phyloP scores from a whole-genome alignment of 129 eudicot genomes.

The Saposhnikovia divaricata region DNA sequence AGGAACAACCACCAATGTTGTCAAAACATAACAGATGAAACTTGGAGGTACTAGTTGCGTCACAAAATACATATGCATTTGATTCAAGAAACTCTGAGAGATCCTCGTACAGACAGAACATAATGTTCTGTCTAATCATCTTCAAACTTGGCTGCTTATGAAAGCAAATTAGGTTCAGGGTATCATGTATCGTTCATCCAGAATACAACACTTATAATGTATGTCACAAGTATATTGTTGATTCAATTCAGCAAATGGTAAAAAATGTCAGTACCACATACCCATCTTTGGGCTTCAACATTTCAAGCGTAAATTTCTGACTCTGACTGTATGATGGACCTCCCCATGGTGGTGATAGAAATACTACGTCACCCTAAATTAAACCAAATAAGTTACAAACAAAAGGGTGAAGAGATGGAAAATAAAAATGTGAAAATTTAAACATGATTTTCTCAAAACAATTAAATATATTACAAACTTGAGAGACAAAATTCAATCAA shows the following conservation, averaged over 20 bases:
- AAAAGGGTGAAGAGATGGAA: background rate
- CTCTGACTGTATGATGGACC: constrained; percentile 62
- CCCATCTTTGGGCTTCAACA: constrained; percentile 77
- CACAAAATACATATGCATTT: background rate
- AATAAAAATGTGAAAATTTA: background rate
- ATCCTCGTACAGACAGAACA: constrained; percentile 1
- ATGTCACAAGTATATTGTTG: background rate
- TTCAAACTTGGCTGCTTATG: background rate
- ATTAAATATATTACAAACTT: background rate
- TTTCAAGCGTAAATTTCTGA: constrained; percentile 49
- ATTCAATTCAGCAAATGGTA: background rate
- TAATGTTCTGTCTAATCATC: background rate
- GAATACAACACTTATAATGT: background rate
- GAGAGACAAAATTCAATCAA: background rate
- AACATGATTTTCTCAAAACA: background rate
- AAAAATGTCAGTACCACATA: constrained; percentile 16
- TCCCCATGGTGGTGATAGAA: constrained; percentile 93
- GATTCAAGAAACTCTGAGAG: background rate
- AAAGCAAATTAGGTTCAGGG: background rate
- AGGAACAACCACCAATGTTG: background rate
- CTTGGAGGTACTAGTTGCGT: background rate
- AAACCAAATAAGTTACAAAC: background rate
- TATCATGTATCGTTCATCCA: background rate
- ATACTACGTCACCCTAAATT: constrained; percentile 52
- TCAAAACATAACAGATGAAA: constrained; percentile 1